Base-by-base conservation (phyloP, 1,139 yeast species). In the Taiozyma sp. region DNA sequence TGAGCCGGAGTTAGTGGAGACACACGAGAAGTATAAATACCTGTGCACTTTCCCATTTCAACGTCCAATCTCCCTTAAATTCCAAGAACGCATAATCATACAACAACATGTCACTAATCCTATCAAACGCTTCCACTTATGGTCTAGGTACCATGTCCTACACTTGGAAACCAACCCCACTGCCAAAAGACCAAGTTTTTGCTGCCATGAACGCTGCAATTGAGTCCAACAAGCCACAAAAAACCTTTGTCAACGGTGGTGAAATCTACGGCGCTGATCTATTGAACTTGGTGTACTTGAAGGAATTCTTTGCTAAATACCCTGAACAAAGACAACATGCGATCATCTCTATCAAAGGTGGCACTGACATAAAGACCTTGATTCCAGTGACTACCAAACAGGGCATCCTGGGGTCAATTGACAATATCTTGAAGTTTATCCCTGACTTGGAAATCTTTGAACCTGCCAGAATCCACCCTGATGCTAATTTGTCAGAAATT, bases 281-380 rank as follows among this genome's bases (percentile, higher is more conserved):
- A 49, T 68, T 70, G 57, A 82, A 82, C 59, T 68, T 86, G 67
- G 70, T 76, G 58, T 73, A 81, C 49, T 63, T 87, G 44, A 70
- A 77, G 49, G 76, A 75, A 14, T 88, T 83, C 63, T 79, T 86
- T 53, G 74, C 69, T 16, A 71, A 74, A 58, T 72, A 79, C 53
- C 86, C 87, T 1, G 82, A 78, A 44, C 68, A 71, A 48, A 73
- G 79, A 45, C 70, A 77, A 50, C 70, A 77, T 55, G 79, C 83
- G 51, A 69, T 80, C 24, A 62, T 89, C 45, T 77, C 85, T 28
- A 77, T 88, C 57, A 88, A 89, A 66, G 96, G 96, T 29, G 85
- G 80, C 6, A 35, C 73, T 42, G 68, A 75, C 50, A 45, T 56
- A 4, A 56, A 55, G 2, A 69, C 66, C 1, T 57, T 76, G 35